These are phyloP conservation scores for Camellia japonica DNA, from an alignment of 148 eudicot species.

Conservation along the genomic window DNA sequence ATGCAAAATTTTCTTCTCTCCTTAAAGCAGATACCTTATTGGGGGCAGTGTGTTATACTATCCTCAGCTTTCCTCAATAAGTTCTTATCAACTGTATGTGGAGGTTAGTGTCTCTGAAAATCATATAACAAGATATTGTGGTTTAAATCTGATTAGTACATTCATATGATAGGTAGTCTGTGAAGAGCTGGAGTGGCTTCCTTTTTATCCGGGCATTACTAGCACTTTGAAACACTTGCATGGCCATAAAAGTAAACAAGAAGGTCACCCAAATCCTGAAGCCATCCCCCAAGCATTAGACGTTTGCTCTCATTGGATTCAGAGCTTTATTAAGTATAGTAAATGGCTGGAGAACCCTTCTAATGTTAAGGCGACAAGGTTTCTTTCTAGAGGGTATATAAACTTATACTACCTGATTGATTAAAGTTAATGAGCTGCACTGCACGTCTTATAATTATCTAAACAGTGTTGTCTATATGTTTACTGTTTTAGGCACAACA, in stretches of 20 bases:
- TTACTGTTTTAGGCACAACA: slow-evolving; percentile 52
- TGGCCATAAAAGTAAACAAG: slow-evolving; percentile 54
- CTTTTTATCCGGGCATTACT: slow-evolving; percentile 77
- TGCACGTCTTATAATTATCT: slow-evolving; percentile 12
- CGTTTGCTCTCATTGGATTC: slow-evolving; percentile 85
- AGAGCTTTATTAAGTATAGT: slow-evolving; percentile 86
- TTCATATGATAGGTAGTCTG: slow-evolving; percentile 71
- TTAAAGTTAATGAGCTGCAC: slow-evolving; percentile 4
- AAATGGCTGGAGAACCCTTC: slow-evolving; percentile 90
- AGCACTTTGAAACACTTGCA: slow-evolving; percentile 46
- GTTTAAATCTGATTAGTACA: slow-evolving; percentile 13
- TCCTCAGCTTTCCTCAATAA: slow-evolving; percentile 94
- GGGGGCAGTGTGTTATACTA: slow-evolving; percentile 90
- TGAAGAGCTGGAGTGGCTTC: slow-evolving; percentile 99
- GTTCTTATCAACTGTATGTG: slow-evolving; percentile 95
- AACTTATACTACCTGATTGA: background rate
- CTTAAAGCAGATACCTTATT: slow-evolving; percentile 61
- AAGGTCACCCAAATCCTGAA: slow-evolving; percentile 69
- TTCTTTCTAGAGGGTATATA: slow-evolving; percentile 85
- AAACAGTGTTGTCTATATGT: slow-evolving; percentile 3
- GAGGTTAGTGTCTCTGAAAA: slow-evolving; percentile 64
- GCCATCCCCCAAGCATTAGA: slow-evolving; percentile 70
- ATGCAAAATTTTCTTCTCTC: slow-evolving; percentile 11
- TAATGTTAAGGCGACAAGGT: slow-evolving; percentile 84
- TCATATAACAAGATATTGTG: background rate